Conservation (phyloP, 495 filamentous ascomycete species). For the Paragyromitra xinjiangensis region DNA sequence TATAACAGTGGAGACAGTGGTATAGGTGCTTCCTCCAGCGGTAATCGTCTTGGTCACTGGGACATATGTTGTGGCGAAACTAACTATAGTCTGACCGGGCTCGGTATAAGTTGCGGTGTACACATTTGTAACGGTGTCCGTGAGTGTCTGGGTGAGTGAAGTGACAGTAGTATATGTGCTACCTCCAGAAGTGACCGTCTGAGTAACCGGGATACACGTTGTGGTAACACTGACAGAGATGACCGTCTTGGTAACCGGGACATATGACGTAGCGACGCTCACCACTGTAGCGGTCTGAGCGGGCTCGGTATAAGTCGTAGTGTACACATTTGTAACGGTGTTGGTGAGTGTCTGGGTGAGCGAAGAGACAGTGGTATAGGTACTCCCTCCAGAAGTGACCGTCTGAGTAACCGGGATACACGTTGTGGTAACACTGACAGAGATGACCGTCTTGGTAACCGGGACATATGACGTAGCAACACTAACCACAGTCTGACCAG, state of each 20-base stretch:
- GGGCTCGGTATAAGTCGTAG: conserved; percentile 5
- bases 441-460: not conserved
- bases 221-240: conserved; percentile 7
- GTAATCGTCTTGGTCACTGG: no score
- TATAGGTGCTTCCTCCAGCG: no score
- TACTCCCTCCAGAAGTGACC: conserved; percentile 26
- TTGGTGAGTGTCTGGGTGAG: conserved; percentile 39
- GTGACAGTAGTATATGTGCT: conserved; percentile 31
- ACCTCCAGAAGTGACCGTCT: conserved; percentile 21
- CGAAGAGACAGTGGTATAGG: conserved; percentile 30
- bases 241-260: conserved; percentile 1
- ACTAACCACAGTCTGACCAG: not conserved
- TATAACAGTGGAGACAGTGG: no score
- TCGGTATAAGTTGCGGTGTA: conserved; percentile 11
- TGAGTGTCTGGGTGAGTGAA: conserved; percentile 35
- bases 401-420: conserved; percentile 42
- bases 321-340: conserved; percentile 18
- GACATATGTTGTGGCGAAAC: not conserved
- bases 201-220: conserved; percentile 40
- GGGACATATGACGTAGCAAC: no score
- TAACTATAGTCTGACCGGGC: not conserved
- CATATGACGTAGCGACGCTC: not conserved
- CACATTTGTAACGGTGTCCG: conserved; percentile 27
- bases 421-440: conserved; percentile 23
- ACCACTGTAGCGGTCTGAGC: not conserved